These are phyloP conservation scores for Penicillium lividum DNA, from an alignment of 495 filamentous ascomycete genomes.

Conservation along the genomic window DNA sequence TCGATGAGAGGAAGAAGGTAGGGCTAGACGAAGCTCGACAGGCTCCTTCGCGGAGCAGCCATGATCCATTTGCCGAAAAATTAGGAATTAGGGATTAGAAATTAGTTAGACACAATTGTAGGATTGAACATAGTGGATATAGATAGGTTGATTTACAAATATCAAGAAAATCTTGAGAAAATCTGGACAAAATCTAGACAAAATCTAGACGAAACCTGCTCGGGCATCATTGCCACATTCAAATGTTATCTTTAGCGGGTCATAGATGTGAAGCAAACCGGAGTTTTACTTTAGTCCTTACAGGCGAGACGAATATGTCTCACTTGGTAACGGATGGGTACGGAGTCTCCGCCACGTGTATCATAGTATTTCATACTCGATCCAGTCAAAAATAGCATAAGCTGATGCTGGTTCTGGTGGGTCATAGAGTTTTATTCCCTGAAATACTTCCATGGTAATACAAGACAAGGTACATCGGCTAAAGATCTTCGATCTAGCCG, in stretches of 20 bases:
- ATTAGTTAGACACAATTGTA: not conserved
- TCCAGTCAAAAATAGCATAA: not conserved
- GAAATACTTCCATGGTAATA: not conserved
- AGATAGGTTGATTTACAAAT: conserved; percentile 1
- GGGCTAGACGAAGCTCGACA: not conserved
- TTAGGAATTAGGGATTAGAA: not conserved
- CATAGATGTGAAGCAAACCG: not conserved
- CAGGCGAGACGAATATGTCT: not conserved
- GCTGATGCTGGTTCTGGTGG: not conserved
- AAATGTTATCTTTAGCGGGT: not conserved
- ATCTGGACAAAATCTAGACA: too few species aligned
- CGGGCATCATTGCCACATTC: conserved; percentile 3
- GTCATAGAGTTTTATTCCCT: not conserved
- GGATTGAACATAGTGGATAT: not conserved
- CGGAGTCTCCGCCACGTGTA: not conserved
- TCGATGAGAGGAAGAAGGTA: not conserved
- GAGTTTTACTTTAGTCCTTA: not conserved
- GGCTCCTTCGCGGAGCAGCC: conserved; percentile 1
- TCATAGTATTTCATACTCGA: not conserved
- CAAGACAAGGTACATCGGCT: not conserved
- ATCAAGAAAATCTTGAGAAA: too few species aligned
- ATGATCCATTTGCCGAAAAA: not conserved
- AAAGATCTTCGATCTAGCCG: not conserved
- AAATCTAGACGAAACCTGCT: not conserved
- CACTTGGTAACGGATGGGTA: not conserved